Evolutionary conservation across 768 basidiomycete species (phyloP).

Genomic region (Russula emetica): DNA sequence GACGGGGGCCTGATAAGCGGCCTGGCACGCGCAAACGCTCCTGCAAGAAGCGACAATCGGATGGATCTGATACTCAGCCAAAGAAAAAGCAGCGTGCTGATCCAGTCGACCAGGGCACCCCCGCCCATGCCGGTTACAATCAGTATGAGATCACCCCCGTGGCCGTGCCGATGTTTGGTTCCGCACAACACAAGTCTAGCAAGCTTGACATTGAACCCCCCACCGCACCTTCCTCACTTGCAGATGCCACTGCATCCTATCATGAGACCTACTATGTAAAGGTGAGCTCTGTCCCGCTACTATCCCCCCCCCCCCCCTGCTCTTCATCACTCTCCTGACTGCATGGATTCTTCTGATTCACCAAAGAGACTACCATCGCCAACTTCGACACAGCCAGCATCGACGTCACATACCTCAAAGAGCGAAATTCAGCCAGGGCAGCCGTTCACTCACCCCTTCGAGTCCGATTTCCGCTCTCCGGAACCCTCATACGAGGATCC

Average conservation of each 20-base stretch:
- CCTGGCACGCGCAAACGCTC: constrained; percentile 80
- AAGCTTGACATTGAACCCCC: constrained; percentile 15
- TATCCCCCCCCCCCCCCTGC: background rate
- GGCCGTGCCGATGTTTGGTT: constrained; percentile 13
- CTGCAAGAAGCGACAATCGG: constrained; percentile 72
- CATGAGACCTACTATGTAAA: constrained; percentile 22
- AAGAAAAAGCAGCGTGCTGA: constrained; percentile 37
- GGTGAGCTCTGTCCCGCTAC: constrained; percentile 1
- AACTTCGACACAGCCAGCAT: constrained; percentile 8
- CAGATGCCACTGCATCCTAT: constrained; percentile 8
- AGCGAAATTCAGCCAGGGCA: constrained; percentile 30
- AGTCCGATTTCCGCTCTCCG: constrained; percentile 26
- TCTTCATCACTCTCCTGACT: constrained; percentile 3
- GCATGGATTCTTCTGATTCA: constrained; percentile 2
- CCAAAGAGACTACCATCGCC: constrained; percentile 25
- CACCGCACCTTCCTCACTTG: constrained; percentile 10
- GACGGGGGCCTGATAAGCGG: constrained; percentile 81
- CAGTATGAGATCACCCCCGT: constrained; percentile 20
- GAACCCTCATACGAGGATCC: constrained; percentile 19
- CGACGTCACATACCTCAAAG: constrained; percentile 23
- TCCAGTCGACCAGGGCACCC: constrained; percentile 16
- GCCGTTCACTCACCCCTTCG: constrained; percentile 30
- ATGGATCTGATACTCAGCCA: constrained; percentile 41
- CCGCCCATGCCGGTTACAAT: constrained; percentile 8
- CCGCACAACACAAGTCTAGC: constrained; percentile 9